Base-by-base conservation (phyloP, 176 grass and related monocot species). In the Melocanna baccifera region DNA sequence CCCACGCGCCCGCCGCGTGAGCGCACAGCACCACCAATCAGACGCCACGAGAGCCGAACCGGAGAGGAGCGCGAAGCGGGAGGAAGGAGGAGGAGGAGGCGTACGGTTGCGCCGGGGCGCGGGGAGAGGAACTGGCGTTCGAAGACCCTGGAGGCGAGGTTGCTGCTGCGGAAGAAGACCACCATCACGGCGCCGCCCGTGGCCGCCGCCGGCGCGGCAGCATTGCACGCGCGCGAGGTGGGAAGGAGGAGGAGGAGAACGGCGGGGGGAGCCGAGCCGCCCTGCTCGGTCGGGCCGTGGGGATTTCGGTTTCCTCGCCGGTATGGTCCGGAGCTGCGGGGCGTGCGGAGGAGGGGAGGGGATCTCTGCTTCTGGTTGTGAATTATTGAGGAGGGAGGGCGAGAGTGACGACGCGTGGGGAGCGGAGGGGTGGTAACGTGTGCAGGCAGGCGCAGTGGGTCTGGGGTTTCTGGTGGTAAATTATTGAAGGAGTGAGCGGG, bases 131-230 rank as follows among this genome's bases (percentile, higher is more conserved):
- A 88, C 89, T 98, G 89, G 36, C 96, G 91, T 67, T 98, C 89
- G 93, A 98, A 98, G 66, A 98, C 69, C 87, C 93, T 98, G 69
- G 93, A 92, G 28, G 96, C 71, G 50, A 98, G 75, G 86, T 98
- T 98, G 68, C 84, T 81, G 86, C 56, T 88, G 87, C 89, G 73
- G 77, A 98, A 95, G 87, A 81, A 83, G 11, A 52, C 70, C 84
- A n/a, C 66, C 87, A 88, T 84, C 67, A 86, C 42, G 47, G 77
- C 19, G 16, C 62, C 62, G 55, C 68, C 28, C 48, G 62, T 59
- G 23, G 55, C 67, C 7, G 72, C 59, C 72, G 20, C 7, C 50
- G 69, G 76, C 55, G 39, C 28, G 57, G 62, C 68, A 67, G 83
- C 73, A 81, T 89, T 76, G 82, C 81, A 30, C 37, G 48, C 41